Evolutionary conservation across 1,139 yeast genomes (phyloP), one percentile per base, ranked within the genome.

Genomic region (Pichia sp.): DNA sequence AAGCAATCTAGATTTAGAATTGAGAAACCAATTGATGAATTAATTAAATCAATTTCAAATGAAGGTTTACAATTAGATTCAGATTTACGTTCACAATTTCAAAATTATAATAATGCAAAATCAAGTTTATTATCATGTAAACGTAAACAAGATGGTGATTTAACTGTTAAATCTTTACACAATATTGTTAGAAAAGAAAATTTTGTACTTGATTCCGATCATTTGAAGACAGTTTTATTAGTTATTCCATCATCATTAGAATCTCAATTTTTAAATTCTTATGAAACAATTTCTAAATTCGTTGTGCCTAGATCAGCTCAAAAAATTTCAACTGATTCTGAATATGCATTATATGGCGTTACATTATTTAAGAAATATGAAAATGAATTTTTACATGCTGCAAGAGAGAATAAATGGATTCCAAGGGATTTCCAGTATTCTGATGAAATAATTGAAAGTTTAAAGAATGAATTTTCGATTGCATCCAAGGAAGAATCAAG

Each of bases 401-500:
- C 88, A 40, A 80, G 98, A 65, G 98, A 94, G 60, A 76, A 74
- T 57, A 87, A 87, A 68, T 92, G 90, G 84, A 81, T 85, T 53
- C 97, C 97, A 45, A 81, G 99, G 63, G 98, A 94, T 59, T 89
- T 89, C 63, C 80, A 82, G 51, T 89, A 88, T 68, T 83, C 92
- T 18, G 96, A 87, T 59, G 90, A 84, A 54, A 68, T 74, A 32
- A 77, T 88, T 53, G 82, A 80, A 58, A 77, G 79, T 57, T 71
- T 87, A 72, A 79, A 85, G 64, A 77, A 82, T 65, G 97, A 90
- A 65, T 65, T 54, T 45, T 53, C 57, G 29, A 42, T 47, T 38
- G 89, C 95, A 16, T 76, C 79, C 46, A 79, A 82, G 59, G 76
- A 80, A 40, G 97, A 90, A 69, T 75, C 80, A 43, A 80, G 81